phyloP scores from a whole-genome alignment of 2,329 filamentous ascomycete species.

The Thelonectria olida region DNA sequence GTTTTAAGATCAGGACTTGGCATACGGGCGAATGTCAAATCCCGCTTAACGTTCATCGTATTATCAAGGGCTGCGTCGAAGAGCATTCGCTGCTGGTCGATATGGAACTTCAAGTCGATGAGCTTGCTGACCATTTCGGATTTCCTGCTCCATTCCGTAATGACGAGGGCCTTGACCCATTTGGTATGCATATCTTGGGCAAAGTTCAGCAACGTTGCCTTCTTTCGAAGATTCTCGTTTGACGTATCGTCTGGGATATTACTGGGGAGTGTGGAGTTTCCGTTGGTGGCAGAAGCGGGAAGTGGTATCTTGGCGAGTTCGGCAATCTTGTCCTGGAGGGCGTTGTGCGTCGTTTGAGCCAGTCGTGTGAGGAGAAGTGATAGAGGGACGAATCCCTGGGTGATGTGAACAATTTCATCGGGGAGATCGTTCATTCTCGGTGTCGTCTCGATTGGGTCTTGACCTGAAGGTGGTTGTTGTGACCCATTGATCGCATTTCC shows the following conservation, averaged over 20 bases:
- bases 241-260: conserved; percentile 64
- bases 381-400: conserved; percentile 79
- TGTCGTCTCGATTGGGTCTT: conserved; percentile 31
- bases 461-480: conserved; percentile 26
- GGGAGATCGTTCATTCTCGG: conserved; percentile 66
- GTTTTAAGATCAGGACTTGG: conserved; percentile 92
- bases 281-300: conserved; percentile 60
- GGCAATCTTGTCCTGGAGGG: conserved; percentile 74
- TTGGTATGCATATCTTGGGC: conserved; percentile 82
- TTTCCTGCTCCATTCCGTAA: conserved; percentile 89
- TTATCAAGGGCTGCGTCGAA: conserved; percentile 70
- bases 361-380: conserved; percentile 79
- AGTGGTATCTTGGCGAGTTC: conserved; percentile 76
- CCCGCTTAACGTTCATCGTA: conserved; percentile 77
- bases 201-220: conserved; percentile 78
- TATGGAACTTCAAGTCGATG: conserved; percentile 84
- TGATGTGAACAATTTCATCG: conserved; percentile 75
- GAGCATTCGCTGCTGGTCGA: conserved; percentile 68
- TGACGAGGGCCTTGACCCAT: conserved; percentile 92
- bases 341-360: conserved; percentile 84
- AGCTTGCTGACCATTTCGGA: conserved; percentile 83
- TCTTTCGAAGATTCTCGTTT: conserved; percentile 77
- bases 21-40: conserved; percentile 76
- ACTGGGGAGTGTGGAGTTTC: conserved; percentile 50
- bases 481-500: conserved; percentile 40